Base-by-base conservation (phyloP, 1,284 basidiomycete species). In the Hymenochaete sp. region DNA sequence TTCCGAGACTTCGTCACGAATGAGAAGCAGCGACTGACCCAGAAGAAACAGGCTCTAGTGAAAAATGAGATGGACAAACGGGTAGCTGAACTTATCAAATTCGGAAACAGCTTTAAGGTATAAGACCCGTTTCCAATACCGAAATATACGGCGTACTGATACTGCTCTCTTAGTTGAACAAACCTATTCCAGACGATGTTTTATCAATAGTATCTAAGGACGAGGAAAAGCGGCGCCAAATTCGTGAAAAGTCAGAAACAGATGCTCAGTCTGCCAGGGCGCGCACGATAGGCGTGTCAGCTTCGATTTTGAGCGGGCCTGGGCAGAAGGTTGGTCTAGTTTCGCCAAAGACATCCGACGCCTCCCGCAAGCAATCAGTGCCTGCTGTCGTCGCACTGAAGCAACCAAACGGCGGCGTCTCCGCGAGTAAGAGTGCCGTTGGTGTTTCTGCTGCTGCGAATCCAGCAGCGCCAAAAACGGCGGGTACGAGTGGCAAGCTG, bases 51-150 rank as follows among this genome's bases (percentile, higher is more conserved):
- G 57, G 85, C 85, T 14, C 68, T 95, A 40, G 78, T 83, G 47
- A 95, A 93, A 74, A 88, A 77, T 59, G 95, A 97, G 62, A 91
- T 92, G 79, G 89, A 93, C 61, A 90, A 86, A 58, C 79, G 84
- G 45, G 79, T 97, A 67, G 85, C 91, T 9, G 93, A 98, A 42
- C 70, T 98, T 41, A 77, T 92, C 60, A 86, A 86, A 63, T 98
- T 97, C 68, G 90, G 89, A 55, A 76, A 87, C 61, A 85, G 67
- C 53, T 98, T 98, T 79, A 96, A 95, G 77, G 87, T 89, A 36
- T 38, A 70, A n/a, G n/a, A n/a, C n/a, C n/a, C n/a, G n/a, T n/a
- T n/a, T n/a, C n/a, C n/a, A n/a, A n/a, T n/a, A n/a, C n/a, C n/a
- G n/a, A n/a, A n/a, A n/a, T n/a, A n/a, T n/a, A n/a, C n/a, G n/a